Evolutionary conservation across 106 monocot genomes (phyloP).

Genomic region (Alisma plantagoaquatica): DNA sequence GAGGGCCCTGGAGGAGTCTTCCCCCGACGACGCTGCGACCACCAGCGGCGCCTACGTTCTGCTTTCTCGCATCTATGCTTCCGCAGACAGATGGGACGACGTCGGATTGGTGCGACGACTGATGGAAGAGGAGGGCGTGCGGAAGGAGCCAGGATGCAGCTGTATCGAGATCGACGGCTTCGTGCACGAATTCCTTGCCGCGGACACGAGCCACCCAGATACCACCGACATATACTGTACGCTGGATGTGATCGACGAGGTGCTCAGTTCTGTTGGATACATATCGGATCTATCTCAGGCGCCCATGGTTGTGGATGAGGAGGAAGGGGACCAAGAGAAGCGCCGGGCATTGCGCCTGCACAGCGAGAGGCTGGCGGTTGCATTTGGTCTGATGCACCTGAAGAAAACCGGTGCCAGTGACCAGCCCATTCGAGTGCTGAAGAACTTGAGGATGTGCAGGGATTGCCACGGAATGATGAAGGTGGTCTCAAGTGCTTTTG

Average conservation of each 20-base stretch:
- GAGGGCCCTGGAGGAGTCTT: constrained; percentile 30
- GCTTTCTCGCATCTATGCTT: constrained; percentile 55
- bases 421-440: constrained; percentile 52
- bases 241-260: constrained; percentile 1
- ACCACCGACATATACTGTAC: constrained; percentile 5
- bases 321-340: neutral
- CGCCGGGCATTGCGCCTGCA: constrained; percentile 13
- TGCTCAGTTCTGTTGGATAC: neutral
- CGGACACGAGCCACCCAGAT: constrained; percentile 2
- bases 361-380: constrained; percentile 41
- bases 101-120: constrained; percentile 38
- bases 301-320: constrained; percentile 2
- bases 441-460: constrained; percentile 25
- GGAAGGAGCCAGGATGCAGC: constrained; percentile 71
- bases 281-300: constrained; percentile 1
- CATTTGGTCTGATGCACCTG: constrained; percentile 32
- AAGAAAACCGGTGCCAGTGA: constrained; percentile 17
- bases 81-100: constrained; percentile 56
- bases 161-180: constrained; percentile 34
- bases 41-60: constrained; percentile 48
- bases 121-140: constrained; percentile 54
- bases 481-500: neutral
- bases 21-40: constrained; percentile 19
- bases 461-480: constrained; percentile 5
- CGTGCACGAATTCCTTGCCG: constrained; percentile 17